Conservation (phyloP, 129 eudicot genomes). For the Flaveria ramosissima region DNA sequence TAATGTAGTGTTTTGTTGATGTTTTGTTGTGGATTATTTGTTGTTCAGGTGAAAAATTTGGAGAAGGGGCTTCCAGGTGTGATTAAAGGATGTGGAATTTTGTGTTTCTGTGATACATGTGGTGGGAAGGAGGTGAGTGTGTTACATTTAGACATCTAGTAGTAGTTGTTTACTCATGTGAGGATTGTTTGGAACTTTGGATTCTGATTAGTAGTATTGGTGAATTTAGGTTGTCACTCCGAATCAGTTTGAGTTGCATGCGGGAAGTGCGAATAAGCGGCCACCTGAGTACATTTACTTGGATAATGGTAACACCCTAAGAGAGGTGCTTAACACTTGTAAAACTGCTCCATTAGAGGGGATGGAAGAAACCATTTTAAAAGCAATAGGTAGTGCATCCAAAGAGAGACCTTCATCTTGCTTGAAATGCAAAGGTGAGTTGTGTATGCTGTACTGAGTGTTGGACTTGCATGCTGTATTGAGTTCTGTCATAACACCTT, state of each 20-base stretch:
- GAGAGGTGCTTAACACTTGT: slow-evolving; percentile 75
- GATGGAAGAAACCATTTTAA: slow-evolving; percentile 46
- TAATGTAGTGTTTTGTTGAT: slow-evolving; percentile 9
- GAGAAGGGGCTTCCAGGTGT: slow-evolving; percentile 60
- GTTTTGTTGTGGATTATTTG: slow-evolving; percentile 8
- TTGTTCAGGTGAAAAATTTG: slow-evolving; percentile 39
- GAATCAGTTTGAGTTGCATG: slow-evolving; percentile 84
- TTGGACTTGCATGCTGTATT: not conserved
- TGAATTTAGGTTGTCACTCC: slow-evolving; percentile 65
- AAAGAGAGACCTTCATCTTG: slow-evolving; percentile 37
- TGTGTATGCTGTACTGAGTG: slow-evolving; percentile 9
- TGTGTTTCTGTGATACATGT: slow-evolving; percentile 63
- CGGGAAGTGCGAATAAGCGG: slow-evolving; percentile 82
- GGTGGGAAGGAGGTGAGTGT: slow-evolving; percentile 59
- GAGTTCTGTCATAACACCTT: slow-evolving; percentile 3
- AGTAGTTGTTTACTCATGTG: not conserved
- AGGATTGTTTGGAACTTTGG: slow-evolving; percentile 18
- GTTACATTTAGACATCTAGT: slow-evolving; percentile 2
- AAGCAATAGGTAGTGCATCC: slow-evolving; percentile 46
- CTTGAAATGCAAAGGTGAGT: slow-evolving; percentile 67
- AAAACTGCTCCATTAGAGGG: slow-evolving; percentile 48
- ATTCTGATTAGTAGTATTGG: slow-evolving; percentile 3
- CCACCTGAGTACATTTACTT: slow-evolving; percentile 81
- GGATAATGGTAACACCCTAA: slow-evolving; percentile 74
- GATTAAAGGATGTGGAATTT: slow-evolving; percentile 59